A percentile compares a stretch with the other conserved stretches of the same genome.
phyloP scores from a whole-genome alignment of 176 grass and related monocot species.

The Avena atlantica region DNA sequence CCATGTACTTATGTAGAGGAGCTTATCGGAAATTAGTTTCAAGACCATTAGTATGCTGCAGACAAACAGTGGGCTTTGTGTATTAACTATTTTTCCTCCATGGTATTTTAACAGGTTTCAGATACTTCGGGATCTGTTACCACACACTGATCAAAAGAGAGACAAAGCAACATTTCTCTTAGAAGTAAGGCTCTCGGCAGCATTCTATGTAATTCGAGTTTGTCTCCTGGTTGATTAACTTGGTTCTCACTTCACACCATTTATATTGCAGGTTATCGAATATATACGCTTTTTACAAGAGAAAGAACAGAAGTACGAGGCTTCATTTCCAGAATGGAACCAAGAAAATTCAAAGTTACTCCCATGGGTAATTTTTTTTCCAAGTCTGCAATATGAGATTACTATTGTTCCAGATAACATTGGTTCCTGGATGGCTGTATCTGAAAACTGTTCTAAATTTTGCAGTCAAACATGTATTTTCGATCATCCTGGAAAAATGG shows the following conservation, averaged over 20 bases:
- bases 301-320: slow-evolving; percentile 70
- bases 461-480: slow-evolving; percentile 94
- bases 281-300: slow-evolving; percentile 97
- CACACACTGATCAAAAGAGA: slow-evolving; percentile 97
- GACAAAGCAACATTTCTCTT: slow-evolving; percentile 98
- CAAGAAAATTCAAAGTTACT: slow-evolving; percentile 87
- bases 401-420: slow-evolving; percentile 24
- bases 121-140: slow-evolving; percentile 96
- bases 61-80: neutral
- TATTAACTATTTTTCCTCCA: slow-evolving; percentile 24
- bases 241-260: slow-evolving; percentile 30
- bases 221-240: slow-evolving; percentile 21
- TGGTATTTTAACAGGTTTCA: slow-evolving; percentile 80
- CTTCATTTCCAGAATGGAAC: slow-evolving; percentile 77
- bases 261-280: slow-evolving; percentile 65
- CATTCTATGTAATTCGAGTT: neutral
- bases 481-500: slow-evolving; percentile 98
- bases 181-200: slow-evolving; percentile 58
- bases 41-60: neutral
- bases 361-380: slow-evolving; percentile 80
- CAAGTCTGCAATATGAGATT: slow-evolving; percentile 21
- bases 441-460: slow-evolving; percentile 55
- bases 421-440: slow-evolving; percentile 41
- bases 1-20: neutral
- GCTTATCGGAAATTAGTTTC: slow-evolving; percentile 28